phyloP scores from a whole-genome alignment of 768 basidiomycete species.

The Myochromella boudieri region DNA sequence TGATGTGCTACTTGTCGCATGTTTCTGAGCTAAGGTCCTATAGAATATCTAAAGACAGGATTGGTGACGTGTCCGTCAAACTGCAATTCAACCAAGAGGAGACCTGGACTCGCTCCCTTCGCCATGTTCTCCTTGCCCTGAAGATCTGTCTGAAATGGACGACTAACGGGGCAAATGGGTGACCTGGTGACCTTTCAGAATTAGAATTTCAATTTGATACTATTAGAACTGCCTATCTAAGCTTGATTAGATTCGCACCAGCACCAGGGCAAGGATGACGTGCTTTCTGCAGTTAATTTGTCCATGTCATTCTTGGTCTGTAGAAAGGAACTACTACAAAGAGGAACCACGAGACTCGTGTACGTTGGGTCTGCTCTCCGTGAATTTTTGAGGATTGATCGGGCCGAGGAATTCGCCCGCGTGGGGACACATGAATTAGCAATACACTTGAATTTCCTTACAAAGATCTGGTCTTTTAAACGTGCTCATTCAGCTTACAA shows the following conservation, averaged over 20 bases:
- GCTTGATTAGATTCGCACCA: not conserved
- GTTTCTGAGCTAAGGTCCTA: conserved; percentile 7
- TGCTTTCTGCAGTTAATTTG: not conserved
- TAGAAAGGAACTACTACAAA: not conserved
- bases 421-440: conserved; percentile 11
- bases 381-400: conserved; percentile 5
- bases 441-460: conserved; percentile 12
- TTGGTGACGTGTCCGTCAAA: conserved; percentile 93
- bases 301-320: not conserved
- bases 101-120: conserved; percentile 89
- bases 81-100: conserved; percentile 95
- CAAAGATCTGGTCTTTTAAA: conserved; percentile 19
- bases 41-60: conserved; percentile 92
- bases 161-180: conserved; percentile 74
- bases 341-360: not conserved
- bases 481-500: conserved; percentile 6
- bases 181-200: conserved; percentile 14
- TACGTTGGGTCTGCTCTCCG: too few relatives aligned
- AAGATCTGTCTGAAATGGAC: conserved; percentile 89
- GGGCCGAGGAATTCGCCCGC: conserved; percentile 3
- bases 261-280: not conserved
- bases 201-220: not conserved
- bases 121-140: conserved; percentile 86
- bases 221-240: too few relatives aligned
- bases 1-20: not conserved